Evolutionary conservation across 768 basidiomycete species (phyloP).

Genomic region (Suillus cothurnatus): DNA sequence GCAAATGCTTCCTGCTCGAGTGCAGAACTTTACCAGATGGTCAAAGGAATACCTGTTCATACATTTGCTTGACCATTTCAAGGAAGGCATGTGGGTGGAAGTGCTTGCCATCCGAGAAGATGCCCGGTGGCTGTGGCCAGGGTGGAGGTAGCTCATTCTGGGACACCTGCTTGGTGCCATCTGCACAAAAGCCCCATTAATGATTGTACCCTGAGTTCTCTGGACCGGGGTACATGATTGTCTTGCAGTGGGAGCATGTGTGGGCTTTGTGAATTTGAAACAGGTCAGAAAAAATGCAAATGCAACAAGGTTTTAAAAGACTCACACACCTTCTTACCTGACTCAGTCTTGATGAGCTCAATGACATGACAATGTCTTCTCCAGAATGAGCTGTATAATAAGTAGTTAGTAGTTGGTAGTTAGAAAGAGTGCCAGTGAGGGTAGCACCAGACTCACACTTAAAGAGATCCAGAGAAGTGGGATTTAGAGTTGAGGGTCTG

Average conservation of each 20-base stretch:
- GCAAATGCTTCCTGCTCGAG: too few relatives aligned
- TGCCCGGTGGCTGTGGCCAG: conserved; percentile 13
- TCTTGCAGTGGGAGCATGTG: conserved; percentile 14
- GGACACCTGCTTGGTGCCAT: neutral
- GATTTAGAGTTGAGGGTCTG: too few relatives aligned
- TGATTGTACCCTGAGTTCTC: conserved; percentile 13
- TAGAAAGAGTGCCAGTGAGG: too few relatives aligned
- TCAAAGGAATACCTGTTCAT: neutral
- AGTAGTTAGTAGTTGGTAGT: too few relatives aligned
- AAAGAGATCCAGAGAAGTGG: too few relatives aligned
- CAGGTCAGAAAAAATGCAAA: neutral
- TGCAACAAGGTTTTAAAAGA: neutral
- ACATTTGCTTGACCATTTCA: neutral
- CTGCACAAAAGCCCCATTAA: conserved; percentile 1
- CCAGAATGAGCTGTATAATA: too few relatives aligned
- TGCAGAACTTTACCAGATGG: too few relatives aligned
- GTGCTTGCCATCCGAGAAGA: conserved; percentile 1
- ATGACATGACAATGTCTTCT: conserved; percentile 11
- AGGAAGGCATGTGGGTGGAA: neutral
- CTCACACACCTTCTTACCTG: neutral
- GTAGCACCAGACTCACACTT: too few relatives aligned
- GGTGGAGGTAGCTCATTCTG: neutral
- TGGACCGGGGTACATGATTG: conserved; percentile 18
- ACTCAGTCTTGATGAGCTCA: conserved; percentile 11
- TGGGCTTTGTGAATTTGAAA: neutral